phyloP scores from a whole-genome alignment of 176 grass and related monocot species.

The sorghum (Sorghum bicolor) region Sorghum_bicolor_NCBIv3 NC_012876.2:4377001-4377500 shows the following conservation, averaged over 20 bases:
- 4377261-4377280: not conserved
- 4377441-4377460: conserved; percentile 56
- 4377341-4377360: not conserved
- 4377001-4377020: conserved; percentile 64
- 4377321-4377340: not conserved
- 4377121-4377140: conserved; percentile 57
- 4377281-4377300: conserved; percentile 11
- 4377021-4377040: conserved; percentile 54
- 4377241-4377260: not conserved
- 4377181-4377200: not conserved
- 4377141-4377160: conserved; percentile 57
- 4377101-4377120: conserved; percentile 47
- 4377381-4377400: conserved; percentile 50
- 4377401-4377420: conserved; percentile 56
- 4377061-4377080: conserved; percentile 72
- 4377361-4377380: conserved; percentile 26
- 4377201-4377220: not conserved
- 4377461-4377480: conserved; percentile 83
- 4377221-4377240: not conserved
- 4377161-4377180: conserved; percentile 48
- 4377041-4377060: conserved; percentile 59
- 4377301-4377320: not conserved
- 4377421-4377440: conserved; percentile 60
- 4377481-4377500: conserved; percentile 44
- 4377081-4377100: conserved; percentile 66